Conservation (phyloP, 2,329 filamentous ascomycete genomes). For the Ascochyta pisi region DNA sequence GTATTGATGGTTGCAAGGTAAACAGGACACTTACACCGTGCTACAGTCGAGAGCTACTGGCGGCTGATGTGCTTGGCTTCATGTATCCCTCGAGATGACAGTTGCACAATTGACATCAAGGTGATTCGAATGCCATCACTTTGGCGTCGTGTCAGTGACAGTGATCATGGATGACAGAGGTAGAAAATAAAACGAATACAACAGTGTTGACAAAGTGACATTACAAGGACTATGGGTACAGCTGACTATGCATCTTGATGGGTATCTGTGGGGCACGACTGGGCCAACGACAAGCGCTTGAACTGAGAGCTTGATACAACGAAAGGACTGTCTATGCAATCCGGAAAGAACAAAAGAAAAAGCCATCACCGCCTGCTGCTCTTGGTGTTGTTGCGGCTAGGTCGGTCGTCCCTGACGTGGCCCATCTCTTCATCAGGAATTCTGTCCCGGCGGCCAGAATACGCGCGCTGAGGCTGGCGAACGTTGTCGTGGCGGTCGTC, state of each 20-base stretch:
- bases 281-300: conserved; percentile 6
- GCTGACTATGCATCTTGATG: conserved; percentile 3
- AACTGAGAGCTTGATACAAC: neutral
- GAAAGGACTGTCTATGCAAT: conserved; percentile 4
- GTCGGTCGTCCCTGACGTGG: conserved; percentile 26
- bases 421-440: conserved; percentile 45
- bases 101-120: too few species aligned
- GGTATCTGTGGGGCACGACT: conserved; percentile 13
- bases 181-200: neutral
- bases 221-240: conserved; percentile 16
- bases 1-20: too few species aligned
- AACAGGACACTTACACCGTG: too few species aligned
- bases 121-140: too few species aligned
- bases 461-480: conserved; percentile 37
- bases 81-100: too few species aligned
- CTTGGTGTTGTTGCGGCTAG: conserved; percentile 34
- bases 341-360: conserved; percentile 10
- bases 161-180: neutral
- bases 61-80: too few species aligned
- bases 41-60: too few species aligned
- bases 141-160: too few species aligned
- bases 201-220: neutral
- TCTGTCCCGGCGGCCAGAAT: conserved; percentile 36
- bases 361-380: conserved; percentile 27
- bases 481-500: conserved; percentile 35